These are phyloP conservation scores for Cucumis melo DNA, from an alignment of 306 rosid genomes.

Conservation along the genomic window DNA sequence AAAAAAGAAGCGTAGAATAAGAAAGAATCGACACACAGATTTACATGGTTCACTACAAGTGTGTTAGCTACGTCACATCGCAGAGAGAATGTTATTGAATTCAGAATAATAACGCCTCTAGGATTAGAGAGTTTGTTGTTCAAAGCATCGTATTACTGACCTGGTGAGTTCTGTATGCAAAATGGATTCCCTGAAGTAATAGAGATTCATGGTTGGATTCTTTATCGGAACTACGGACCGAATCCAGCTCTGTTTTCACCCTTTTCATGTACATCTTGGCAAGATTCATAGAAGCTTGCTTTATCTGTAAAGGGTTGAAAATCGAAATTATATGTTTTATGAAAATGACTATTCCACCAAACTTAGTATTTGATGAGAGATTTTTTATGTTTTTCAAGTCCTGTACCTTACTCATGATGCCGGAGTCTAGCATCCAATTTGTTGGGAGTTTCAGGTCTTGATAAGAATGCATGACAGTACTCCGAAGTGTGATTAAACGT, in stretches of 20 bases:
- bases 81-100: too few species aligned
- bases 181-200: constrained; percentile 72
- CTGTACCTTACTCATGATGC: constrained; percentile 50
- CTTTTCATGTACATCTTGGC: constrained; percentile 82
- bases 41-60: too few species aligned
- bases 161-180: constrained; percentile 86
- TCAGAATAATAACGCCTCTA: too few species aligned
- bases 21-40: too few species aligned
- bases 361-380: background rate
- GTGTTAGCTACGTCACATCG: too few species aligned
- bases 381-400: background rate
- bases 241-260: constrained; percentile 63
- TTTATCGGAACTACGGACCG: constrained; percentile 50
- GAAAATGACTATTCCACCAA: background rate
- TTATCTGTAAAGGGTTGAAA: constrained; percentile 37
- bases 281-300: constrained; percentile 62
- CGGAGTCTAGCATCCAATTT: constrained; percentile 92
- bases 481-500: constrained; percentile 46
- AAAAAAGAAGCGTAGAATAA: too few species aligned
- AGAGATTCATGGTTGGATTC: constrained; percentile 82
- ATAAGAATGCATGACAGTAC: constrained; percentile 43
- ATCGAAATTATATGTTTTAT: background rate
- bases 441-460: constrained; percentile 58
- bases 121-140: too few species aligned
- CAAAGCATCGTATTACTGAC: constrained; percentile 10